phyloP scores from a whole-genome alignment of 2,329 filamentous ascomycete species.

The Beauveria rudraprayagi region DNA sequence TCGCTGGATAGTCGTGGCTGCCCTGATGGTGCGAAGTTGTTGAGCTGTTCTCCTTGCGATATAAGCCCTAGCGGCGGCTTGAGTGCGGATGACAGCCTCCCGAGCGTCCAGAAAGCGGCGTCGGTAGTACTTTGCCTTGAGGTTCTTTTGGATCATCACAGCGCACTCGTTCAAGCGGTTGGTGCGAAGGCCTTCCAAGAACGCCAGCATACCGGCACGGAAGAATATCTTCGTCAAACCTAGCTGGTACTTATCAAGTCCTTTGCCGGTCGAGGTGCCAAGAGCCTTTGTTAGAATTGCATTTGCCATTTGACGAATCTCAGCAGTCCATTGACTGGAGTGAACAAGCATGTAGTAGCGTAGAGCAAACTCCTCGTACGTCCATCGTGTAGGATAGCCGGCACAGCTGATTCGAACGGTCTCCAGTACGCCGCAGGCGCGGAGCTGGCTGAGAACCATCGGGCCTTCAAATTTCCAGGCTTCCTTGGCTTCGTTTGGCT shows the following conservation, averaged over 20 bases:
- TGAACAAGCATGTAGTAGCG: slow-evolving; percentile 97
- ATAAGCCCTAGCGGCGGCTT: slow-evolving; percentile 70
- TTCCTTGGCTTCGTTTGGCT: slow-evolving; percentile 94
- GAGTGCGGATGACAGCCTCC: slow-evolving; percentile 69
- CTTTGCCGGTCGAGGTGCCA: slow-evolving; percentile 64
- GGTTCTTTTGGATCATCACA: slow-evolving; percentile 97
- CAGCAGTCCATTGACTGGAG: slow-evolving; percentile 82
- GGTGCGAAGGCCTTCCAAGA: slow-evolving; percentile 89
- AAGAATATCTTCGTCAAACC: slow-evolving; percentile 99
- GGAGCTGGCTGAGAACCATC: slow-evolving; percentile 94
- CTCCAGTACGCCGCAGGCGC: slow-evolving; percentile 97
- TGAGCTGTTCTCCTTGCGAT: slow-evolving; percentile 70
- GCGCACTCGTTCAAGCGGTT: slow-evolving; percentile 86
- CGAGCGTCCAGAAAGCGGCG: slow-evolving; percentile 83
- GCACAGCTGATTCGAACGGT: slow-evolving; percentile 96
- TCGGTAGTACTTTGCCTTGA: slow-evolving; percentile 91
- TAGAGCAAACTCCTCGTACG: slow-evolving; percentile 94
- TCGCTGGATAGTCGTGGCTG: slow-evolving; percentile 88
- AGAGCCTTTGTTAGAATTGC: slow-evolving; percentile 84
- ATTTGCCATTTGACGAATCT: slow-evolving; percentile 91
- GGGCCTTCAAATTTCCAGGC: slow-evolving; percentile 98
- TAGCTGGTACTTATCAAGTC: slow-evolving; percentile 90
- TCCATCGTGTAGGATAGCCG: slow-evolving; percentile 96
- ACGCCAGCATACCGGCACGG: slow-evolving; percentile 96
- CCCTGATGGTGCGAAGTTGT: slow-evolving; percentile 73